These are phyloP conservation scores for Isabelozyma gotoi DNA, from an alignment of 805 yeast genomes.

Conservation along the genomic window DNA sequence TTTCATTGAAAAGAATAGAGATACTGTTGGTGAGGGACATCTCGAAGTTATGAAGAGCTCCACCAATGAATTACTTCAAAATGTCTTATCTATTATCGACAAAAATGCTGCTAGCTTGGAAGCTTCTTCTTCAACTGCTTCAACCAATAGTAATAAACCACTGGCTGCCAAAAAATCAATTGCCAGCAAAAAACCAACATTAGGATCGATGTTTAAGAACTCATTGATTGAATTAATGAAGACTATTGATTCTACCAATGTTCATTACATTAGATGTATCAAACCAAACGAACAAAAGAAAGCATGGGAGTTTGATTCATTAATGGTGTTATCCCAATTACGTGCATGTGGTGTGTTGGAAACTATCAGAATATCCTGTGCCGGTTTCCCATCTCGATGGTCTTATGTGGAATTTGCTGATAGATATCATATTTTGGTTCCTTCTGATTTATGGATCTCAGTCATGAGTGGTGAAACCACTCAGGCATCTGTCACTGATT, in stretches of 20 bases:
- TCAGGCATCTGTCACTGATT: constrained; percentile 55
- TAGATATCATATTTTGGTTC: constrained; percentile 80
- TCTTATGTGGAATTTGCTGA: constrained; percentile 90
- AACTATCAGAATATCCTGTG: constrained; percentile 94
- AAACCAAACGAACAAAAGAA: constrained; percentile 92
- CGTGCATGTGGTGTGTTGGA: constrained; percentile 99
- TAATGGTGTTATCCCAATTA: constrained; percentile 91
- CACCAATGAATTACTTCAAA: constrained; percentile 61
- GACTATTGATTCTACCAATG: constrained; percentile 92
- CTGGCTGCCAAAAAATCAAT: constrained; percentile 35
- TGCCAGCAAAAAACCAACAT: constrained; percentile 78
- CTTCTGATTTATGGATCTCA: constrained; percentile 65
- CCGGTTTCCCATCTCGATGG: constrained; percentile 97
- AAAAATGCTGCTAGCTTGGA: constrained; percentile 52
- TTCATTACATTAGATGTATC: constrained; percentile 94
- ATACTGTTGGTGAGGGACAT: constrained; percentile 95
- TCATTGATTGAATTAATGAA: constrained; percentile 91
- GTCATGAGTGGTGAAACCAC: constrained; percentile 53
- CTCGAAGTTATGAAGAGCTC: constrained; percentile 77
- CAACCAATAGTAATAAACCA: constrained; percentile 17
- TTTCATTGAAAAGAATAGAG: constrained; percentile 94
- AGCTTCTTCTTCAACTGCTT: constrained; percentile 35
- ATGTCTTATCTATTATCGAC: constrained; percentile 65
- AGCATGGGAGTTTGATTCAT: constrained; percentile 94
- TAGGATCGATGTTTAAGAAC: constrained; percentile 90